These are phyloP conservation scores for Claviceps lovelessii DNA, from an alignment of 2,329 filamentous ascomycete genomes.

Conservation along the genomic window DNA sequence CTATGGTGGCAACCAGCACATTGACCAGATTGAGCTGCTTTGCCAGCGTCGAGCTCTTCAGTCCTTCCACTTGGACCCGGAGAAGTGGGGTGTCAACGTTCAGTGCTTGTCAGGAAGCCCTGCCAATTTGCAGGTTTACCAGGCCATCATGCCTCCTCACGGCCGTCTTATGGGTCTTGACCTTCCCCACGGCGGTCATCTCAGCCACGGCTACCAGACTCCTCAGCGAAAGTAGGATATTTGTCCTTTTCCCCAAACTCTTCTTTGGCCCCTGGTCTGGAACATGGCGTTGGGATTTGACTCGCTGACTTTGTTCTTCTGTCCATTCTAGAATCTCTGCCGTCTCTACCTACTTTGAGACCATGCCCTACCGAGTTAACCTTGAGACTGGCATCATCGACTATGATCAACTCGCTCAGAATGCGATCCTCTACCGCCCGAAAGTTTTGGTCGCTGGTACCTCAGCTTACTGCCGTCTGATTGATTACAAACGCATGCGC, in stretches of 20 bases:
- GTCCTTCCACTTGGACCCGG: slow-evolving; percentile 72
- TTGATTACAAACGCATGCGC: slow-evolving; percentile 93
- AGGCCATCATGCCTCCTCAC: slow-evolving; percentile 90
- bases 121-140: slow-evolving; percentile 96
- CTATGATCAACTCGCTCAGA: slow-evolving; percentile 83
- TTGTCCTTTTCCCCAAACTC: not conserved
- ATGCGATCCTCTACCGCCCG: slow-evolving; percentile 81
- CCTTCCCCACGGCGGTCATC: slow-evolving; percentile 83
- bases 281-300: not conserved
- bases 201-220: slow-evolving; percentile 96
- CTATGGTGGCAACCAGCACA: slow-evolving; percentile 98
- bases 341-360: slow-evolving; percentile 98
- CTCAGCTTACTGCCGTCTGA: slow-evolving; percentile 93
- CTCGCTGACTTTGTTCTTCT: not conserved
- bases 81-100: slow-evolving; percentile 97
- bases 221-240: slow-evolving; percentile 65
- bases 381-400: slow-evolving; percentile 90
- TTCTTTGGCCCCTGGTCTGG: not conserved
- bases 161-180: slow-evolving; percentile 95
- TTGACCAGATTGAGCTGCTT: slow-evolving; percentile 86
- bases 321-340: slow-evolving; percentile 58
- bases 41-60: slow-evolving; percentile 90
- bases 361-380: slow-evolving; percentile 86
- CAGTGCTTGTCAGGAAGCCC: slow-evolving; percentile 87
- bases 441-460: slow-evolving; percentile 95